These are phyloP conservation scores for Apiospora marii DNA, from an alignment of 2,329 filamentous ascomycete species.

Conservation along the genomic window DNA sequence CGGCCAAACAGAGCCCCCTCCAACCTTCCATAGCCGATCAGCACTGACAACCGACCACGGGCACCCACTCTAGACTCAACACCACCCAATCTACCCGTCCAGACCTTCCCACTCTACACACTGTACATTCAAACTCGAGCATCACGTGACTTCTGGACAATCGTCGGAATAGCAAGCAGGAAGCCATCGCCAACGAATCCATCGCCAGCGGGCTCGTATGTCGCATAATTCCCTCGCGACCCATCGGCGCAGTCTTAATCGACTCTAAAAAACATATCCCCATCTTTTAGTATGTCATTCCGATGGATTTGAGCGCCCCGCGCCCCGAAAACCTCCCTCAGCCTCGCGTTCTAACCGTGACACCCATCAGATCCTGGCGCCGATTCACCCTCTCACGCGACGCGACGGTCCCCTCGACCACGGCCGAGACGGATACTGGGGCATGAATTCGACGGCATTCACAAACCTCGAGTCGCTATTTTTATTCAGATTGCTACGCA, in stretches of 20 bases:
- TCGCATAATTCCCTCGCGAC: conserved; percentile 19
- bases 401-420: conserved; percentile 62
- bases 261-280: conserved; percentile 30
- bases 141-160: conserved; percentile 25
- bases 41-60: neutral
- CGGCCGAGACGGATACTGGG: conserved; percentile 62
- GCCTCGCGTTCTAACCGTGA: conserved; percentile 35
- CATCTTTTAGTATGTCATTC: conserved; percentile 38
- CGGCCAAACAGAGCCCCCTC: neutral
- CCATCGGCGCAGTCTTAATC: conserved; percentile 38
- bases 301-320: conserved; percentile 29
- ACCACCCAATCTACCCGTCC: conserved; percentile 28
- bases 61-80: conserved; percentile 19
- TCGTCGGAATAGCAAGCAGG: conserved; percentile 11
- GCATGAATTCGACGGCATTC: conserved; percentile 69
- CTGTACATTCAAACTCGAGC: conserved; percentile 31
- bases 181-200: conserved; percentile 28
- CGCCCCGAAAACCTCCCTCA: conserved; percentile 25
- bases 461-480: conserved; percentile 87
- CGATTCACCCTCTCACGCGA: conserved; percentile 60
- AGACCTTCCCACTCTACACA: conserved; percentile 24
- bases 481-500: conserved; percentile 80
- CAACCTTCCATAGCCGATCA: neutral
- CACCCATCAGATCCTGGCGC: conserved; percentile 57
- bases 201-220: conserved; percentile 28